Evolutionary conservation across 2,329 filamentous ascomycete species (phyloP).

Genomic region (Colletotrichum theobromicola): DNA sequence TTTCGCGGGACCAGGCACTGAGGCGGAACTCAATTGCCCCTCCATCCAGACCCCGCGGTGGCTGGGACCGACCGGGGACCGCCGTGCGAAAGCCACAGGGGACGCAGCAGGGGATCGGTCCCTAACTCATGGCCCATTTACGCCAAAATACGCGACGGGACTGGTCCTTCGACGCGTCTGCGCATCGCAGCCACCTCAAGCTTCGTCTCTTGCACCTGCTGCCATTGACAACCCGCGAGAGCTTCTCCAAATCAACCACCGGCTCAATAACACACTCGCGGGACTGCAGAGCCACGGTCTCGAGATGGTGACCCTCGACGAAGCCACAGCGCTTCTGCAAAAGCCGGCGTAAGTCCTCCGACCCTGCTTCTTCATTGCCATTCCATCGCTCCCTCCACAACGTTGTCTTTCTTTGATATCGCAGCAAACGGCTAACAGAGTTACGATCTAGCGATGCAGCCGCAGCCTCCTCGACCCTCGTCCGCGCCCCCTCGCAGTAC

Average conservation of each 20-base stretch:
- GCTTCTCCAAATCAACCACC: neutral
- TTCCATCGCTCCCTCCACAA: neutral
- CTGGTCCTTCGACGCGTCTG: slow-evolving; percentile 8
- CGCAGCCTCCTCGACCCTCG: slow-evolving; percentile 31
- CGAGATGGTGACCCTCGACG: slow-evolving; percentile 50
- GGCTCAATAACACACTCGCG: neutral
- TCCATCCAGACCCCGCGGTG: slow-evolving; percentile 4
- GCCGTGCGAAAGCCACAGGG: neutral
- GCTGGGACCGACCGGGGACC: slow-evolving; percentile 7
- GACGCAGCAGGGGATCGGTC: neutral
- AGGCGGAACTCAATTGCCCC: neutral
- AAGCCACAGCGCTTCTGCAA: slow-evolving; percentile 49
- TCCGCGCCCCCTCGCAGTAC: slow-evolving; percentile 67
- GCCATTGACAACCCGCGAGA: slow-evolving; percentile 4
- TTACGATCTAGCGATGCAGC: neutral
- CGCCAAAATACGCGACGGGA: slow-evolving; percentile 38
- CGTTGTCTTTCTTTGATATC: neutral
- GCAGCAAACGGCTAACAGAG: neutral
- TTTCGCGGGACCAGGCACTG: neutral
- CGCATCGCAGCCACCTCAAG: slow-evolving; percentile 22
- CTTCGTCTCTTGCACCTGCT: neutral
- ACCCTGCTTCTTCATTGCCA: neutral
- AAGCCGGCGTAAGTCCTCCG: slow-evolving; percentile 50
- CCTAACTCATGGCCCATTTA: slow-evolving; percentile 27
- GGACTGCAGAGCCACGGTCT: neutral